Percentiles rank a stretch among this genome's conserved stretches.
Conservation (phyloP, 1,284 basidiomycete genomes). For the Limonomyces culmigenus region DNA sequence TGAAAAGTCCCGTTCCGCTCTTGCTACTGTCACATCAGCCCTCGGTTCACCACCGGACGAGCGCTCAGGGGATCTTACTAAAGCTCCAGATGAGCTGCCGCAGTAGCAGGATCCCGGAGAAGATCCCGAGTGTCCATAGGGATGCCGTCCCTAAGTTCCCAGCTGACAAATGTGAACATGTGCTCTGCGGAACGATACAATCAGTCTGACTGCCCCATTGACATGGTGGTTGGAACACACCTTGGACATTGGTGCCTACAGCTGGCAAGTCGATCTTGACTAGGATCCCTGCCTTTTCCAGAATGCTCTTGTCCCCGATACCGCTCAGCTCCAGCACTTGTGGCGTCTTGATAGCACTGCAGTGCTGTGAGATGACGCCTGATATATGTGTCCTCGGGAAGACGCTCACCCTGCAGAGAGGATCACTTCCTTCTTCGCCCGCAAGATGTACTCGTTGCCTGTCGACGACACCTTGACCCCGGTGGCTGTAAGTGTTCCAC, state of each 20-base stretch:
- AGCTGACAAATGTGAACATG: constrained; percentile 1
- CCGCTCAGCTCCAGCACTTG: constrained; percentile 33
- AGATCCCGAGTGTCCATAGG: constrained; percentile 14
- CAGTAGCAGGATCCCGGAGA: constrained; percentile 12
- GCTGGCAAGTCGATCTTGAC: constrained; percentile 24
- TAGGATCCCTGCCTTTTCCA: constrained; percentile 21
- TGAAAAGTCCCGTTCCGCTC: constrained; percentile 13
- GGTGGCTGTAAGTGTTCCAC: constrained; percentile 6
- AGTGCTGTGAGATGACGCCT: neutral
- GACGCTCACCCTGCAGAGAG: constrained; percentile 21
- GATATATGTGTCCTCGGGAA: too few relatives aligned
- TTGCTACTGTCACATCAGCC: constrained; percentile 8
- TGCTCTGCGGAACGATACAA: too few relatives aligned
- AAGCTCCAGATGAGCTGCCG: constrained; percentile 14
- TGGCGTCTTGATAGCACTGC: constrained; percentile 21
- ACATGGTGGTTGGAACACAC: too few relatives aligned
- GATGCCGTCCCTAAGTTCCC: constrained; percentile 14
- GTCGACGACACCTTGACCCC: constrained; percentile 17
- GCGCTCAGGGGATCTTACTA: too few relatives aligned
- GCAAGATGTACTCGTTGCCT: constrained; percentile 9
- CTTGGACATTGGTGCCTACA: constrained; percentile 32
- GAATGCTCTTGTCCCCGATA: constrained; percentile 23
- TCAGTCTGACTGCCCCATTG: too few relatives aligned
- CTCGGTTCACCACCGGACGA: too few relatives aligned
- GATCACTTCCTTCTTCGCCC: constrained; percentile 19